Base-by-base conservation (phyloP, 495 filamentous ascomycete species). In the Copromyces sp. region DNA sequence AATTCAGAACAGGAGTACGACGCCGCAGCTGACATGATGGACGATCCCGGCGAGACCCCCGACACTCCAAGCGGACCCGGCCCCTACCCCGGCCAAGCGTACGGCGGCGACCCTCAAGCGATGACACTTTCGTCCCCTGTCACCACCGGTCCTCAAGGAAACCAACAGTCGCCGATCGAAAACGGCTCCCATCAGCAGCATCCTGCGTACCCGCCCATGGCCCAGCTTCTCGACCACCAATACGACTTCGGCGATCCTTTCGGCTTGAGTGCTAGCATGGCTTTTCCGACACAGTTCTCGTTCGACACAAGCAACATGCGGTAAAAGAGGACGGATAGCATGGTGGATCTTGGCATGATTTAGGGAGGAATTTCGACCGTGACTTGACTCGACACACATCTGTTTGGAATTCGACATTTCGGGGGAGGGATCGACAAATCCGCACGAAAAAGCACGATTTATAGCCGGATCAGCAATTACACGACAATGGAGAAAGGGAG, bases 1-100 rank as follows among this genome's bases (percentile, higher is more conserved):
- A 87, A 82, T 90, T 87, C 88, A 99, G 95, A 98, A 86, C 95
- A 97, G 87, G 95, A 99, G 86, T 98, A 98, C 86, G 95, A 99
- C 83, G 94, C 95, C 71, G 92, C 95, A 86, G 90, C 92, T 78
- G 94, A 97, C 75, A 92, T 97, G 87, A 89, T 95, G 80, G 95
- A 98, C 80, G 95, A 97, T 40, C 79, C 88, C 75, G 89, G 91
- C 70, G 72, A 82, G 14, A 68, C 76, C 40, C 85, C 89, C 73
- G 89, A 92, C 72, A 88, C 89, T n/a, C 87, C 90, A 37, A 86
- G 85, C 39, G 90, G 89, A 29, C 86, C 90, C 37, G 89, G 89
- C 29, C 88, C 92, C 3, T 94, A 91, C 76, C 87, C 92, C 38
- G 79, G 79, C 9, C 81, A 86, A 20, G 80, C 84, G 14, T 89